These are phyloP conservation scores for Scutellaria minor DNA, from an alignment of 257 asterid species.

Conservation along the genomic window DNA sequence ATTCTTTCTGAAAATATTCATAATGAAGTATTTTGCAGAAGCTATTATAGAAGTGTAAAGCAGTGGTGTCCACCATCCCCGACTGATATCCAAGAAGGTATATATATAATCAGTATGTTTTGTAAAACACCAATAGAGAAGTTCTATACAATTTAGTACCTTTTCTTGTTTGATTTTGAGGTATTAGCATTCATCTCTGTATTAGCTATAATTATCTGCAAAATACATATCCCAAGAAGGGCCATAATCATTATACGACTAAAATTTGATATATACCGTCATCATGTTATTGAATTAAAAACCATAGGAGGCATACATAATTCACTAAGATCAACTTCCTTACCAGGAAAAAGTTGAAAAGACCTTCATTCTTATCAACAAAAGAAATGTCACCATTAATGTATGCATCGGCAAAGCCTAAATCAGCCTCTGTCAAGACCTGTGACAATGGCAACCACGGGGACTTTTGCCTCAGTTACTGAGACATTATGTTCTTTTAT, in stretches of 20 bases:
- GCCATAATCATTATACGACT: not conserved
- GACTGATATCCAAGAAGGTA: slow-evolving; percentile 10
- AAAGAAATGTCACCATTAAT: slow-evolving; percentile 78
- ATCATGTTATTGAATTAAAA: not conserved
- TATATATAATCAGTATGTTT: slow-evolving; percentile 26
- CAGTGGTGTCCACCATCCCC: slow-evolving; percentile 83
- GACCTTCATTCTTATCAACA: slow-evolving; percentile 63
- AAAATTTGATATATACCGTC: not conserved
- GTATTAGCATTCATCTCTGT: slow-evolving; percentile 53
- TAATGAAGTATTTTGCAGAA: slow-evolving; percentile 62
- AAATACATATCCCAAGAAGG: slow-evolving; percentile 14
- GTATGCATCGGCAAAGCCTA: slow-evolving; percentile 89
- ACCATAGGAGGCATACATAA: not conserved
- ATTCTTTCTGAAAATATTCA: slow-evolving; percentile 58
- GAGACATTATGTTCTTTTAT: no score
- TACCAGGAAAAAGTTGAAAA: slow-evolving; percentile 70
- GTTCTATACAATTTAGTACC: slow-evolving; percentile 39
- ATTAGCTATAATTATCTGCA: slow-evolving; percentile 63
- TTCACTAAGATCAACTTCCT: slow-evolving; percentile 19
- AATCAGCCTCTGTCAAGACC: slow-evolving; percentile 73
- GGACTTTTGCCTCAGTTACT: not conserved
- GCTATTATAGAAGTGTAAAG: slow-evolving; percentile 54
- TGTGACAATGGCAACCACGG: slow-evolving; percentile 22
- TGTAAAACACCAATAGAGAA: not conserved
- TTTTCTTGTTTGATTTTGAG: slow-evolving; percentile 48